Base-by-base conservation (phyloP, 2,329 filamentous ascomycete species). In the Colletotrichum kahawae region DNA sequence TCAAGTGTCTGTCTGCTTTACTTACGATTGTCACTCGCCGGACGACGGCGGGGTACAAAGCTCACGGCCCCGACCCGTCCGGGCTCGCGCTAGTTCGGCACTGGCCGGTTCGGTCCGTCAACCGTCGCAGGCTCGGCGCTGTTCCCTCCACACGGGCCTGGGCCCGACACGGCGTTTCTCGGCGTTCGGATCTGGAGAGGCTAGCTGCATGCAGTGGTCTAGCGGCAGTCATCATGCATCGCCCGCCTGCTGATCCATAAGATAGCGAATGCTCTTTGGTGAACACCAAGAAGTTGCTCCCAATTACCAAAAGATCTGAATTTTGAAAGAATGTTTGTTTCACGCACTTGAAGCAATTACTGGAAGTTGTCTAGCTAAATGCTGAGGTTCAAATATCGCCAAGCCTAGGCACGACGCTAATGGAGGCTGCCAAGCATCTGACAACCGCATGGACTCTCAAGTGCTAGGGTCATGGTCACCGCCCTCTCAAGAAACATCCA, bases 241-340 rank as follows among this genome's bases (percentile, higher is more conserved):
- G 43, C 43, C 43, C n/a, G n/a, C 43, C 43, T 21, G 43, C 43
- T 51, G 43, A 51, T 51, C 43, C 43, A 21, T 0, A 7, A 51
- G 43, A 51, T 51, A 51, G n/a, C 43, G n/a, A 51, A 21, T 51
- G n/a, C 1, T 51, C 43, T 2, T 51, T 12, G 7, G n/a, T 51
- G 10, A n/a, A 4, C 43, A n/a, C n/a, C n/a, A 48, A 48, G n/a
- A 48, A n/a, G n/a, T 51, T 51, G 43, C 18, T 51, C 21, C n/a
- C 43, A 1, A 51, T 0, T 4, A 51, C 43, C 43, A 1, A 1
- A 21, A 4, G 0, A 51, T 51, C n/a, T n/a, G 5, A 5, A 13
- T 51, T 24, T 0, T 0, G 21, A 13, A 51, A 13, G n/a, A 51
- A 21, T 13, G 4, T 21, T 1, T 13, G 43, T 51, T 51, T 12